Base-by-base conservation (phyloP, 495 filamentous ascomycete species). In the Glonium stellatum region DNA sequence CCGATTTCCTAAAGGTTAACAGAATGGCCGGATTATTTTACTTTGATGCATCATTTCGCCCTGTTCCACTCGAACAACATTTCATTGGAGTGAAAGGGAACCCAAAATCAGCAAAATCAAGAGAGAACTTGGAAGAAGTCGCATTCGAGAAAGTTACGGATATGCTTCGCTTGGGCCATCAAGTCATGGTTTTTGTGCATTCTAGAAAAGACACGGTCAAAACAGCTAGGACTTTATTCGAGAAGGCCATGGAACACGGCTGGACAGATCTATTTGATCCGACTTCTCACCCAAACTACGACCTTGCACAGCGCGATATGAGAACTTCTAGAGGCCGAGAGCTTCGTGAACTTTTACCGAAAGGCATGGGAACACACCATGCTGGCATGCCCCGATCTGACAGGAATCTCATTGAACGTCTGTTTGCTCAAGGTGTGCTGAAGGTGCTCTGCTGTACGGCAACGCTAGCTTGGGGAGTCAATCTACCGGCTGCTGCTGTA, bases 111-210 rank as follows among this genome's bases (percentile, higher is more conserved):
- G 92, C 84, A 62, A 75, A 80, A 55, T 91, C 88, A 12, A 82
- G 87, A 46, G 95, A 97, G 34, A 96, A 97, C 59, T 74, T 99
- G 55, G 93, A 99, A 67, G 75, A 75, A 27, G 84, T 86, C 12
- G 82, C 89, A 0, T 97, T 90, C 70, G 90, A 97, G 61, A 99
- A 99, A 71, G 92, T 96, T n/a, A 85, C 84, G 58, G 87, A 87
- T 46, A 97, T 97, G 93, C 77, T 97, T 10, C 81, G 87, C 66
- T 75, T 77, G 57, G 90, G 87, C 10, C 91, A 99, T 64, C 93
- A 99, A 68, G 82, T 97, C 54, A 99, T 99, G 93, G 92, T 99
- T 0, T 98, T 99, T 73, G 93, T 99, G 1, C 93, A 99, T 70
- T 95, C 92, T 1, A 82, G 93, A 22, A 93, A 95, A 71, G 95